These are phyloP conservation scores for Ilyonectria sp. DNA, from an alignment of 2,329 filamentous ascomycete species.

Conservation along the genomic window DNA sequence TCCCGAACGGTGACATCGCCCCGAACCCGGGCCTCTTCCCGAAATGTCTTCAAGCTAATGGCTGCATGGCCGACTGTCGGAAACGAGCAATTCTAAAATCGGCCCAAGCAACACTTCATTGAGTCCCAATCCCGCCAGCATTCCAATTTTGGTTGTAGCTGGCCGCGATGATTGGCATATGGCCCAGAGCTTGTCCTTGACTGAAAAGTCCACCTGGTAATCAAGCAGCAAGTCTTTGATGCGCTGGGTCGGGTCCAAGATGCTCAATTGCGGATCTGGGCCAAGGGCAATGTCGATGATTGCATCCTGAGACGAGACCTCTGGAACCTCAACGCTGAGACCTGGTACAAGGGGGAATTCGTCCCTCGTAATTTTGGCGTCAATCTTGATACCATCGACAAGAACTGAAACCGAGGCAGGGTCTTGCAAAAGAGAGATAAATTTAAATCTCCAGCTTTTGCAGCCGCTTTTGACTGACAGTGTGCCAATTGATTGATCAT, in stretches of 20 bases:
- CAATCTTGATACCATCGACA: not conserved
- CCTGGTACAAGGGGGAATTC: not conserved
- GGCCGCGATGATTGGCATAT: not conserved
- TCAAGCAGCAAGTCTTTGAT: conserved; percentile 17
- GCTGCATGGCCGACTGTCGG: conserved; percentile 4
- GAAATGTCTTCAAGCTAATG: not conserved
- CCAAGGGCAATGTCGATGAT: conserved; percentile 13
- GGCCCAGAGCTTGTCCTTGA: conserved; percentile 22
- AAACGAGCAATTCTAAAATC: conserved; percentile 13
- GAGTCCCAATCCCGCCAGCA: not conserved
- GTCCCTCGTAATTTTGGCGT: not conserved
- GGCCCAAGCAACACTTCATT: conserved; percentile 15
- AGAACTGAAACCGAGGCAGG: not conserved
- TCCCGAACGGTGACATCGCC: too few species aligned
- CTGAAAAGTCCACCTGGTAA: conserved; percentile 18
- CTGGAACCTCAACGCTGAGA: not conserved
- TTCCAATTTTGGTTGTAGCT: not conserved
- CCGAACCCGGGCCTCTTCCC: too few species aligned
- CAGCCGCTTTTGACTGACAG: not conserved
- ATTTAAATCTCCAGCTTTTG: conserved; percentile 20
- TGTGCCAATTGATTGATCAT: conserved; percentile 8
- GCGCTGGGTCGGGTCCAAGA: conserved; percentile 2
- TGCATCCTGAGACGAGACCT: not conserved
- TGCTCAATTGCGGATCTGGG: conserved; percentile 14
- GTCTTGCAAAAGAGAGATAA: conserved; percentile 11